phyloP scores from a whole-genome alignment of 192 early-diverging fungal genomes.

The Umbelopsis isabellina region DNA sequence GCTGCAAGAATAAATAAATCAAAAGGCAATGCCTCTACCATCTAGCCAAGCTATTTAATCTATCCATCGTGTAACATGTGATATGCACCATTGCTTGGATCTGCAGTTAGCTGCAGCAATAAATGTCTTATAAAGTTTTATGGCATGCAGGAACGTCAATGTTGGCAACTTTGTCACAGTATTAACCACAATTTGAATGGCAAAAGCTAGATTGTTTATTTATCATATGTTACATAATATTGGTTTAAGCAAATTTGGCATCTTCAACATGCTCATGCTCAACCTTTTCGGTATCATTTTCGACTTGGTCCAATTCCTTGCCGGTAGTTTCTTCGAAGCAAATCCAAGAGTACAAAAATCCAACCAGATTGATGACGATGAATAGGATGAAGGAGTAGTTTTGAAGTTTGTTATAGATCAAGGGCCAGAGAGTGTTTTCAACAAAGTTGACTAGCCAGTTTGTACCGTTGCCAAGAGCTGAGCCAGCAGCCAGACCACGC shows the following conservation, averaged over 20 bases:
- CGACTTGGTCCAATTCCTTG: conserved; percentile 29
- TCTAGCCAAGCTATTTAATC: no score
- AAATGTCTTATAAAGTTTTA: no score
- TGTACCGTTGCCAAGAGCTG: conserved; percentile 69
- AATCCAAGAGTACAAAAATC: conserved; percentile 64
- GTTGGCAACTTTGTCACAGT: no score
- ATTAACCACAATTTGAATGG: no score
- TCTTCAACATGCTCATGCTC: conserved; percentile 34
- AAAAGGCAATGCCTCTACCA: no score
- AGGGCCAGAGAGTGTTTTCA: conserved; percentile 45
- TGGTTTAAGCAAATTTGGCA: conserved; percentile 1
- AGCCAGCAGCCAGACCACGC: conserved; percentile 72
- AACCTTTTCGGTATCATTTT: conserved; percentile 27
- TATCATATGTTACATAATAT: no score
- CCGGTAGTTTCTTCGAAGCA: conserved; percentile 80
- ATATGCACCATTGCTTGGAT: no score
- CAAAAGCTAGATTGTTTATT: no score
- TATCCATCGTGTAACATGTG: no score
- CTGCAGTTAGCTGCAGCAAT: no score
- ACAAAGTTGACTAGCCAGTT: conserved; percentile 70
- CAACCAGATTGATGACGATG: conserved; percentile 63
- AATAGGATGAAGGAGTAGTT: conserved; percentile 68
- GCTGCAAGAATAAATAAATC: no score
- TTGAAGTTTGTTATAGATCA: conserved; percentile 36
- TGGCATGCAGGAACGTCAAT: no score